Evolutionary conservation across 495 filamentous ascomycete genomes (phyloP).

Genomic region (Niebla homalea): DNA sequence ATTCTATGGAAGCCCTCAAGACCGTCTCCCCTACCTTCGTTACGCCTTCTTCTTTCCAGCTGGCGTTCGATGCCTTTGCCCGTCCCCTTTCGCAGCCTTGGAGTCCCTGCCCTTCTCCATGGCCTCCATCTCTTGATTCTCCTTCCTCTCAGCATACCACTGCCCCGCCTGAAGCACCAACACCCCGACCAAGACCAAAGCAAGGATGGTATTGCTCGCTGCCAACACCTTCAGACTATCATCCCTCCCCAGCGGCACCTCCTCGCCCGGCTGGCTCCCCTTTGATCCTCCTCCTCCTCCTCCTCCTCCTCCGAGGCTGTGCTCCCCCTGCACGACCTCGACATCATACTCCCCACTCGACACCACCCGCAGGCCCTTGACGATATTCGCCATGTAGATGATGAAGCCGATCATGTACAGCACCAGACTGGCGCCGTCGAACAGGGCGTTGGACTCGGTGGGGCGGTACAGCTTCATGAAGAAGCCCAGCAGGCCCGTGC

Average conservation of each 20-base stretch:
- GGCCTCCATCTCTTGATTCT: constrained; percentile 61
- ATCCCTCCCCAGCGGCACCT: constrained; percentile 51
- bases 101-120: constrained; percentile 42
- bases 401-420: constrained; percentile 85
- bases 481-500: constrained; percentile 77
- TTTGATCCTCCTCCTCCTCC: constrained; percentile 26
- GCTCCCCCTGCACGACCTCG: constrained; percentile 29
- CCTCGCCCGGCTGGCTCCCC: constrained; percentile 23
- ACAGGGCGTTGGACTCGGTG: constrained; percentile 84
- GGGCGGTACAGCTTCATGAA: constrained; percentile 86
- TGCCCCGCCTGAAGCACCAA: constrained; percentile 90
- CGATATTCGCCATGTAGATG: constrained; percentile 87
- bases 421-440: constrained; percentile 83
- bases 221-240: constrained; percentile 81
- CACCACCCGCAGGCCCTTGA: constrained; percentile 78
- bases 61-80: constrained; percentile 14
- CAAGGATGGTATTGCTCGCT: constrained; percentile 93
- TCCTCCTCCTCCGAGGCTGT: no score
- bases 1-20: neutral
- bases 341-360: constrained; percentile 39
- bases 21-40: neutral
- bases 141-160: constrained; percentile 96
- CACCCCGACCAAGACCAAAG: constrained; percentile 79
- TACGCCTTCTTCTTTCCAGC: constrained; percentile 19
- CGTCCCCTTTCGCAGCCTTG: constrained; percentile 25